Base-by-base conservation (phyloP, 2,329 filamentous ascomycete species). In the Fusarium virguliforme region DNA sequence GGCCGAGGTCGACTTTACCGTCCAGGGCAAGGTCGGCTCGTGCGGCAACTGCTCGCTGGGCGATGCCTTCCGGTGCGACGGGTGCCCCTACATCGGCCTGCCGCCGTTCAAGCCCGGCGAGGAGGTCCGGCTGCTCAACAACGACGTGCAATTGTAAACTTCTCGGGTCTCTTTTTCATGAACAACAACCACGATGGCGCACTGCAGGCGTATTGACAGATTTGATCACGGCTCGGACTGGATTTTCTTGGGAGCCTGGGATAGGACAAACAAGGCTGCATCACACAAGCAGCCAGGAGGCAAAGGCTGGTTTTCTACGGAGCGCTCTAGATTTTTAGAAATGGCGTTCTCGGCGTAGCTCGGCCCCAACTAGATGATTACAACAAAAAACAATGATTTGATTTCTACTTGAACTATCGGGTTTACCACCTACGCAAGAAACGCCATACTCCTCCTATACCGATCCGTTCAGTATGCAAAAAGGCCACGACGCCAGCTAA, bases 41-140 rank as follows among this genome's bases (percentile, higher is more conserved):
- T 99, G 96, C 81, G 94, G 94, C 30, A 98, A 95, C 82, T 98
- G 96, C 82, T 92, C 94, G 30, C 86, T 99, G 15, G 96, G 96
- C 56, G 95, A 98, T 81, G 95, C 96, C 4, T 94, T 94, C 83
- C 86, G 92, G 41, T 94, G 92, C 79, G 90, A 90, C 55, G 89
- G 85, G 28, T 89, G 87, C 76, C 95, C 95, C 2, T 97, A 96
- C 79, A 93, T 97, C 76, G 95, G 95, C 5, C 87, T 99, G 74
- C 96, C 96, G 13, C 93, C 96, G 5, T 99, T 99, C 86, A 97
- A 98, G 86, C 94, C 94, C 4, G 96, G 96, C 15, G 95, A 99
- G 85, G 94, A 98, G 83, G 94, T 98, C 56, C 88, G 91, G 77
- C 85, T 99, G 66, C 80, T 97, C 77, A 95, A 97, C 81, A 94